Conservation (phyloP, 345 rosid species). For the Brassica napus region Da-Ae NC_063445.1:25417501-25418000, state of each 20-base stretch:
- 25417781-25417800: not conserved
- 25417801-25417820: not conserved
- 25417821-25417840: not conserved
- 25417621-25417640: too few species aligned
- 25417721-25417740: constrained; percentile 33
- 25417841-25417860: not conserved
- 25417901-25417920: not conserved
- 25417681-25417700: not conserved
- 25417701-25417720: constrained; percentile 20
- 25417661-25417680: not conserved
- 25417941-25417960: too few species aligned
- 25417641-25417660: too few species aligned
- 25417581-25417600: too few species aligned
- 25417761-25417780: constrained; percentile 7
- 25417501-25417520: too few species aligned
- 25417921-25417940: not conserved
- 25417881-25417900: not conserved
- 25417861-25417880: not conserved
- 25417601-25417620: too few species aligned
- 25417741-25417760: constrained; percentile 17
- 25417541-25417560: too few species aligned
- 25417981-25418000: too few species aligned
- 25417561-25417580: too few species aligned
- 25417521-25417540: too few species aligned
- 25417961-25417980: too few species aligned